These are phyloP conservation scores for Gossypium anomalum DNA, from an alignment of 345 rosid genomes.

Conservation along the genomic window DNA sequence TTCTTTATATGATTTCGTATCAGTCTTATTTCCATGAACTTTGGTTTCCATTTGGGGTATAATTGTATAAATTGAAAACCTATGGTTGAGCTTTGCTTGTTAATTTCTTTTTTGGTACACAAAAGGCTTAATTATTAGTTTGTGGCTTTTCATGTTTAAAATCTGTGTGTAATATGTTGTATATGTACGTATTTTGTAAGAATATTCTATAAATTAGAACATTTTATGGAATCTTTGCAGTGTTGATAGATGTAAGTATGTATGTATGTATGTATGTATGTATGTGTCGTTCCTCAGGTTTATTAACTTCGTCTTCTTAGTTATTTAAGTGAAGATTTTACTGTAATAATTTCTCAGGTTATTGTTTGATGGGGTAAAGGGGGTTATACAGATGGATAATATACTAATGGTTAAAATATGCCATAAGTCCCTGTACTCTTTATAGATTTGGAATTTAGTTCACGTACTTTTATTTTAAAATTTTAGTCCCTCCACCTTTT, in stretches of 20 bases:
- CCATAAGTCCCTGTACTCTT: no score
- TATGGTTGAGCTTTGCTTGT: not conserved
- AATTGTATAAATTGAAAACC: not conserved
- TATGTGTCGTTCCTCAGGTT: not conserved
- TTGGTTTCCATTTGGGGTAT: slow-evolving; percentile 44
- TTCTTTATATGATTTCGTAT: slow-evolving; percentile 48
- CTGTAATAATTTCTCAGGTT: not conserved
- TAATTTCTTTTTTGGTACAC: not conserved
- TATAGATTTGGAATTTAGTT: no score
- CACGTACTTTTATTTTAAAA: no score
- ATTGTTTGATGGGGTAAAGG: not conserved
- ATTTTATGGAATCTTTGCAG: no score
- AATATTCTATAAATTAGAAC: no score
- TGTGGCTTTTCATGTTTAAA: not conserved
- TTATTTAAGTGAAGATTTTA: not conserved
- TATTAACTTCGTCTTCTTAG: not conserved
- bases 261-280: not conserved
- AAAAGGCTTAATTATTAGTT: not conserved
- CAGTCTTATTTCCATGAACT: slow-evolving; percentile 53
- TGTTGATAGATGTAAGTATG: no score
- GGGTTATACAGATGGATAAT: no score
- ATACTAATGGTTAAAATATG: no score
- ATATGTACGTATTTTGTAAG: no score
- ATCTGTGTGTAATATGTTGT: no score
- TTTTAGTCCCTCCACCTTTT: no score